Evolutionary conservation across 2,329 filamentous ascomycete genomes (phyloP).

Genomic region (Raffaelea arxii): DNA sequence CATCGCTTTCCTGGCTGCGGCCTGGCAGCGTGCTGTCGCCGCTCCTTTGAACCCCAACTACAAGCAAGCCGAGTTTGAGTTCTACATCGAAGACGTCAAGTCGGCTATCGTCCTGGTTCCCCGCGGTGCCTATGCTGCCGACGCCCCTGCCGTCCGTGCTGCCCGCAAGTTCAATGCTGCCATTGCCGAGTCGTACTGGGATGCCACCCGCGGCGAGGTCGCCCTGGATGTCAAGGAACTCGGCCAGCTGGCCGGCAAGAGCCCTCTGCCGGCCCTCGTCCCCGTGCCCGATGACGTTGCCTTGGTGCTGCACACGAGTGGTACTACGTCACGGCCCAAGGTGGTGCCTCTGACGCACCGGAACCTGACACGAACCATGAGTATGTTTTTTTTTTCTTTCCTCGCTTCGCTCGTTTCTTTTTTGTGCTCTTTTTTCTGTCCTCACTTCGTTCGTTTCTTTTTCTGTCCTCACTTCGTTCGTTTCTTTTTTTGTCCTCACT

Average conservation of each 20-base stretch:
- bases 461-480: neutral
- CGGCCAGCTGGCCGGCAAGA: conserved; percentile 49
- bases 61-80: conserved; percentile 85
- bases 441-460: neutral
- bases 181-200: conserved; percentile 81
- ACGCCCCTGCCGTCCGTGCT: conserved; percentile 64
- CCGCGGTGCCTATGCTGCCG: conserved; percentile 54
- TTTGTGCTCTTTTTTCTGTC: neutral
- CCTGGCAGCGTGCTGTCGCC: conserved; percentile 76
- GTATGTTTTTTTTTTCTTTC: conserved; percentile 26
- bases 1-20: conserved; percentile 72
- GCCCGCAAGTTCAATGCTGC: conserved; percentile 71
- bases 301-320: conserved; percentile 73
- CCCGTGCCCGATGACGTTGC: conserved; percentile 70
- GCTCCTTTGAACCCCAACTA: conserved; percentile 83
- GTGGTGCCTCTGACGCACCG: conserved; percentile 73
- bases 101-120: conserved; percentile 72
- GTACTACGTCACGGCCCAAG: conserved; percentile 77
- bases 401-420: no score
- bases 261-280: conserved; percentile 27
- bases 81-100: conserved; percentile 81
- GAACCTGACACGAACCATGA: conserved; percentile 75
- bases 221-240: conserved; percentile 68
- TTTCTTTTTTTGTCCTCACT: neutral
- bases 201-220: conserved; percentile 53